Evolutionary conservation across 352 stramenopile genomes (phyloP).

Genomic region (Pythium myriotylum): DNA sequence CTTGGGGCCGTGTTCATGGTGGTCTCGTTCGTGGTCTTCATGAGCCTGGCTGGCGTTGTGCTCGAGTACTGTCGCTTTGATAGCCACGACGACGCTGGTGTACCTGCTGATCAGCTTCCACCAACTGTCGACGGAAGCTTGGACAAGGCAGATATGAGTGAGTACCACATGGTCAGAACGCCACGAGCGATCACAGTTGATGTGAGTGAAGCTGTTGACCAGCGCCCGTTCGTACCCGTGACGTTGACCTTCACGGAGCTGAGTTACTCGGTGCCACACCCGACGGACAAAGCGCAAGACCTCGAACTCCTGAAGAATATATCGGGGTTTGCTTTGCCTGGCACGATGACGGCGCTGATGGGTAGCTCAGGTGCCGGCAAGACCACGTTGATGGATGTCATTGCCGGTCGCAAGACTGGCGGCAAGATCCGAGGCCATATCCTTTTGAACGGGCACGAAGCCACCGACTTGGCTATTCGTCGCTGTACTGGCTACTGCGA

Average conservation of each 20-base stretch:
- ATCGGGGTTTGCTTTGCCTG: slow-evolving; percentile 47
- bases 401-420: slow-evolving; percentile 91
- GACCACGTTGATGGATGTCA: slow-evolving; percentile 95
- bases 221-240: slow-evolving; percentile 17
- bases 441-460: slow-evolving; percentile 87
- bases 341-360: slow-evolving; percentile 66
- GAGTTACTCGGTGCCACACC: slow-evolving; percentile 40
- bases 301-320: slow-evolving; percentile 60
- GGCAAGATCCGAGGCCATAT: slow-evolving; percentile 89
- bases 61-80: slow-evolving; percentile 36
- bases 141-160: background rate
- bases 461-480: slow-evolving; percentile 45
- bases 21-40: slow-evolving; percentile 23
- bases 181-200: background rate
- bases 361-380: slow-evolving; percentile 84
- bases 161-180: background rate
- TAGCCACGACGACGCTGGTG: slow-evolving; percentile 11
- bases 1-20: slow-evolving; percentile 25
- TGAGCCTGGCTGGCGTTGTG: slow-evolving; percentile 20
- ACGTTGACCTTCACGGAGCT: slow-evolving; percentile 46
- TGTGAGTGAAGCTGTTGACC: background rate
- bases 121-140: background rate
- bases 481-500: slow-evolving; percentile 47
- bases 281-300: slow-evolving; percentile 20
- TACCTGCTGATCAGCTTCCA: too few relatives aligned